Base-by-base conservation (phyloP, 768 basidiomycete species). In the Tylopilus intermedius region DNA sequence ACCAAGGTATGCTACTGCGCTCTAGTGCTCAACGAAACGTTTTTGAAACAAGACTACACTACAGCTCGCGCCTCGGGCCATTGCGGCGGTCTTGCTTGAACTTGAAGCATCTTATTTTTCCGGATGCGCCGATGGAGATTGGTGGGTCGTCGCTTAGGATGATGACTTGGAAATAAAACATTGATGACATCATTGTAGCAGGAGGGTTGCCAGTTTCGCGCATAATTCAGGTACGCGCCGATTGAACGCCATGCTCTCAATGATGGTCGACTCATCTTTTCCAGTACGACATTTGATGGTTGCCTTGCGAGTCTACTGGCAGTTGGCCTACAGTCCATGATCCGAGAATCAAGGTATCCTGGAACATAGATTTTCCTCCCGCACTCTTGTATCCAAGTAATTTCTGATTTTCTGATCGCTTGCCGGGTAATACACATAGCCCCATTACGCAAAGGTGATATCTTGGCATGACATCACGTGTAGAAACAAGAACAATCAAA, bases 61-160 rank as follows among this genome's bases (percentile, higher is more conserved):
- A 21, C 11, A 80, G 78, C 72, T 76, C 27, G 74, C 74, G 3
- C 73, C 79, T 26, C 63, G 64, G 27, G 69, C 79, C 22, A 58
- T 84, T 21, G 67, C 71, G 2, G 68, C 65, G 6, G 72, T 84
- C 39, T 74, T 82, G 66, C 30, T 65, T 79, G 51, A 72, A 74
- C 30, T 65, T 79, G 51, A 72, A 74, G 47, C 62, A 72, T 21
- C 44, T 83, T 13, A 0, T 15, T 9, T 57, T 62, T 30, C 22
- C 49, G 22, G 38, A 27, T 2, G 43, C 15, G 2, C 44, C 24
- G 8, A 62, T 40, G 50, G 45, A 27, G 32, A 56, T 40, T 53
- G 55, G 62, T 62, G 35, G 40, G 62, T 55, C 15, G 2, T 4
- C 22, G 3, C 6, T 39, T 30, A 24, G n/a, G n/a, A 7, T 32